A percentile compares a stretch with the other conserved stretches of the same genome.
Conservation (phyloP, 202 grass and related monocot species). For the Digitaria exilis region DNA sequence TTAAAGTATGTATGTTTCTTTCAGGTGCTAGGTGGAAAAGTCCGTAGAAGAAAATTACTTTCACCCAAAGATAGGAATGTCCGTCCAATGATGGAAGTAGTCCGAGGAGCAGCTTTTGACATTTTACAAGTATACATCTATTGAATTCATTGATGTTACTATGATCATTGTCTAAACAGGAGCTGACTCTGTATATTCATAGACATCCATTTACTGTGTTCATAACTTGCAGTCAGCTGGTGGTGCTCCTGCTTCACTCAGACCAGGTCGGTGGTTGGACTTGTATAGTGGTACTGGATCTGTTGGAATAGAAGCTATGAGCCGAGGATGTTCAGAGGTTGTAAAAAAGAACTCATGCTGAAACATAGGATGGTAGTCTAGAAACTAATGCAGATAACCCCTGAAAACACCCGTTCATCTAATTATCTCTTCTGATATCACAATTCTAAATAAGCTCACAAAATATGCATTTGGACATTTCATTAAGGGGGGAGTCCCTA, state of each 20-base stretch:
- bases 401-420: constrained; percentile 3
- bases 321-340: constrained; percentile 95
- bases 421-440: background rate
- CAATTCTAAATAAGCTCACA: background rate
- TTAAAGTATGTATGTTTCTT: constrained; percentile 29
- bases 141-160: constrained; percentile 19
- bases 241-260: constrained; percentile 89
- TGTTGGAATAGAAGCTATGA: constrained; percentile 99
- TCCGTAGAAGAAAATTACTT: constrained; percentile 79
- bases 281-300: constrained; percentile 97
- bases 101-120: constrained; percentile 88
- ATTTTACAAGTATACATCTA: constrained; percentile 74
- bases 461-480: background rate
- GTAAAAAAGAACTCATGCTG: background rate
- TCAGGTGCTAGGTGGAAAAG: constrained; percentile 90
- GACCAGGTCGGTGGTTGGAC: constrained; percentile 91
- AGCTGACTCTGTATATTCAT: too few relatives aligned
- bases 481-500: background rate
- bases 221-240: constrained; percentile 74
- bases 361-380: constrained; percentile 17
- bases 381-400: constrained; percentile 4
- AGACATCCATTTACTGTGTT: constrained; percentile 5
- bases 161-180: too few relatives aligned
- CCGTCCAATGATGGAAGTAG: constrained; percentile 97
- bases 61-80: constrained; percentile 96